Percentiles rank a stretch among this genome's conserved stretches.
Conservation (phyloP, 495 filamentous ascomycete genomes). For the Pyronema omphalodes region DNA sequence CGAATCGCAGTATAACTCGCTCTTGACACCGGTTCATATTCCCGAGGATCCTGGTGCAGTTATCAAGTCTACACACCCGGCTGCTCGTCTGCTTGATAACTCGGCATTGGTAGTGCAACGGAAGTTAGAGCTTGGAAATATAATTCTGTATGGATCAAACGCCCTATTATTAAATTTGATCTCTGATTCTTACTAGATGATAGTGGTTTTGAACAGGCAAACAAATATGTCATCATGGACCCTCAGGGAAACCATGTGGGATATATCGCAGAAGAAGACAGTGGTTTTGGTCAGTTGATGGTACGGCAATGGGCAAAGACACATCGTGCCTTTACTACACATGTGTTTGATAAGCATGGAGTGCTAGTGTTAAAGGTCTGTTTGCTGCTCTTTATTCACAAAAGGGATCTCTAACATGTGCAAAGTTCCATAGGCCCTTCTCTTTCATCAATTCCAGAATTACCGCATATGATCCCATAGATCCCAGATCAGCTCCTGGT, state of each 20-base stretch:
- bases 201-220: conserved; percentile 53
- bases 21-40: conserved; percentile 28
- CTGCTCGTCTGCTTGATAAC: conserved; percentile 38
- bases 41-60: conserved; percentile 43
- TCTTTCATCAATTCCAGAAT: conserved; percentile 49
- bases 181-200: neutral
- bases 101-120: conserved; percentile 47
- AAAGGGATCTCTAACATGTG: neutral
- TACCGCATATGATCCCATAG: conserved; percentile 28
- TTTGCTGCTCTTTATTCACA: neutral
- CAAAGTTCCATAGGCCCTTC: conserved; percentile 50
- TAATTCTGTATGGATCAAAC: conserved; percentile 34
- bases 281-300: conserved; percentile 38
- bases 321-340: conserved; percentile 49
- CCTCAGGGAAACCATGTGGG: conserved; percentile 49
- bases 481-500: neutral
- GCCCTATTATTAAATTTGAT: neutral
- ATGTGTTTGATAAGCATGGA: conserved; percentile 49
- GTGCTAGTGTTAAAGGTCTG: conserved; percentile 42
- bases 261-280: conserved; percentile 50
- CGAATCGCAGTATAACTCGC: neutral
- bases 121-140: conserved; percentile 52
- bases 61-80: conserved; percentile 43
- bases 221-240: conserved; percentile 54
- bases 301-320: conserved; percentile 46